Evolutionary conservation across 345 rosid species (phyloP).

Genomic region (Limnanthes douglasii): DNA sequence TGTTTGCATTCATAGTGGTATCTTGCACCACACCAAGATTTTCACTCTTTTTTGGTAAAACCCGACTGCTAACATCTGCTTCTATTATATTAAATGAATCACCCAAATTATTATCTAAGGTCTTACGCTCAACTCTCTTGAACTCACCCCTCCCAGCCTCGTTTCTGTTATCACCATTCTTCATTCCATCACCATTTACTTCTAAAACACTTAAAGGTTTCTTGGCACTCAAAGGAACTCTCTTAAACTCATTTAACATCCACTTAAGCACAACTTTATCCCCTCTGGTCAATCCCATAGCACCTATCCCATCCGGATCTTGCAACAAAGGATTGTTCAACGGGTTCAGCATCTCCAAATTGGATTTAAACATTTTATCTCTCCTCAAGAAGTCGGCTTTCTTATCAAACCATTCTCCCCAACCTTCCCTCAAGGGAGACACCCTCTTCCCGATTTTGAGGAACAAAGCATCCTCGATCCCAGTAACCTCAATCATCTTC

Average conservation of each 20-base stretch:
- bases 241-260: constrained; percentile 52
- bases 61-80: neutral
- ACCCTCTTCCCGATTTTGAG: constrained; percentile 36
- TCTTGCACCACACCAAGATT: neutral
- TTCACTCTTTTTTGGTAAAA: neutral
- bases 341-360: constrained; percentile 68
- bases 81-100: neutral
- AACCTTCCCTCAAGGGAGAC: constrained; percentile 67
- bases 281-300: constrained; percentile 57
- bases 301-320: constrained; percentile 80
- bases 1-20: neutral
- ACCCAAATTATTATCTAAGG: constrained; percentile 21
- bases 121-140: constrained; percentile 40
- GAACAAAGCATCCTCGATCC: constrained; percentile 64
- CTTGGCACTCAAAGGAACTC: constrained; percentile 44
- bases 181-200: constrained; percentile 9
- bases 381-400: constrained; percentile 76
- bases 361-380: constrained; percentile 76
- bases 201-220: constrained; percentile 37
- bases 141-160: constrained; percentile 8
- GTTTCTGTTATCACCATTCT: constrained; percentile 6
- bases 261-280: constrained; percentile 59
- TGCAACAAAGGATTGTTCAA: constrained; percentile 73
- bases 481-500: constrained; percentile 44
- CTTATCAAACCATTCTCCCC: constrained; percentile 98